Evolutionary conservation across 1,284 basidiomycete genomes (phyloP).

Genomic region (Cutaneotrichosporon spelunceum): DNA sequence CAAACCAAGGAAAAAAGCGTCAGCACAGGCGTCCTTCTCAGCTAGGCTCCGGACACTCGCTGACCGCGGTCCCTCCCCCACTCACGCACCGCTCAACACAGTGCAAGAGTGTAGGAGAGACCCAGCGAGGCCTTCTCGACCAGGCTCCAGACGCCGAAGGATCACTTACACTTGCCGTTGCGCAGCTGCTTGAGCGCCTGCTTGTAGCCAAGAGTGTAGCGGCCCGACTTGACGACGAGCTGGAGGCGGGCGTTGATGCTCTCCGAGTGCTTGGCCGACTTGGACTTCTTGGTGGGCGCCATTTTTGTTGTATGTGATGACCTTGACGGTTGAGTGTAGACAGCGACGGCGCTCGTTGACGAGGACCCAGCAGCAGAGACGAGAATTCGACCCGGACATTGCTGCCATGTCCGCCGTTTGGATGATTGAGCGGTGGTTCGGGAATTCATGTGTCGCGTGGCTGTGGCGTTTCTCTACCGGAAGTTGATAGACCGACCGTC

Average conservation of each 20-base stretch:
- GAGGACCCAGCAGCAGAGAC: not conserved
- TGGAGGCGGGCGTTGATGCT: slow-evolving; percentile 93
- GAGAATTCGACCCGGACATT: not conserved
- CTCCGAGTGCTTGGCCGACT: slow-evolving; percentile 85
- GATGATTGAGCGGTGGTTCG: not conserved
- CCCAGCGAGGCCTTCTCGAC: slow-evolving; percentile 8
- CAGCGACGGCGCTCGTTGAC: not conserved
- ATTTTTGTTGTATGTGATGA: slow-evolving; percentile 6
- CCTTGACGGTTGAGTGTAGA: slow-evolving; percentile 3
- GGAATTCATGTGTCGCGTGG: not conserved
- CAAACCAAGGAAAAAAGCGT: slow-evolving; percentile 20
- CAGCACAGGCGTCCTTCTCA: slow-evolving; percentile 86
- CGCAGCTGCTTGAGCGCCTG: slow-evolving; percentile 98
- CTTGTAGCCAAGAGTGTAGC: slow-evolving; percentile 90
- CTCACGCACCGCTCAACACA: too few species aligned
- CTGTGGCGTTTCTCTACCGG: not conserved
- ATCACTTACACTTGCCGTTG: slow-evolving; percentile 86
- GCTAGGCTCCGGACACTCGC: slow-evolving; percentile 55
- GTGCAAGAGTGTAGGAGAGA: too few species aligned
- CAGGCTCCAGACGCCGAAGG: slow-evolving; percentile 5
- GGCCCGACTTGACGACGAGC: slow-evolving; percentile 91
- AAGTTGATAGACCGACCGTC: too few species aligned
- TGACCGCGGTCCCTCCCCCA: not conserved
- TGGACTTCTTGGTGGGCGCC: slow-evolving; percentile 59
- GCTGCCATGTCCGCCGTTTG: not conserved